These are phyloP conservation scores for Gardenia jasminoides DNA, from an alignment of 257 asterid species.

Conservation along the genomic window DNA sequence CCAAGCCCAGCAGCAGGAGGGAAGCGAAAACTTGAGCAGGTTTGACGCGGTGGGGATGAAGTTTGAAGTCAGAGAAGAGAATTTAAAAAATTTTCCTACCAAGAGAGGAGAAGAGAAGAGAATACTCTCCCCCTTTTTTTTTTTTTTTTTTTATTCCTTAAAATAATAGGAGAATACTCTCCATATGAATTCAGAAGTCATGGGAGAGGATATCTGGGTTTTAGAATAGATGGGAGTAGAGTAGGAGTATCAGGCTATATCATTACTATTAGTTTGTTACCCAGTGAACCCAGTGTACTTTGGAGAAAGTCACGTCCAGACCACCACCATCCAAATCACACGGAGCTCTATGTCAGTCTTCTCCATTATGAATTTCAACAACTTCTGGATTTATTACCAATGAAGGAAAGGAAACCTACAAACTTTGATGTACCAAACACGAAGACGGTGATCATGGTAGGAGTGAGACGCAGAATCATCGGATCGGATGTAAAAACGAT, in stretches of 20 bases:
- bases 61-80: neutral
- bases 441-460: neutral
- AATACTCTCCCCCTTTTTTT: no score
- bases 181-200: no score
- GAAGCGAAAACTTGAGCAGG: neutral
- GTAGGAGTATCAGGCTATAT: no score
- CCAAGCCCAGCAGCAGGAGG: neutral
- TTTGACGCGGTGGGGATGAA: neutral
- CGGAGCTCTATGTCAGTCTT: slow-evolving; percentile 13
- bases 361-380: neutral
- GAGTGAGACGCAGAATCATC: neutral
- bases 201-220: no score
- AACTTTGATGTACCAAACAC: no score
- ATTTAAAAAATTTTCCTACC: neutral
- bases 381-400: neutral
- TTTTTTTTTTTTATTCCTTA: no score
- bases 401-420: no score
- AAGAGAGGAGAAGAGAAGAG: no score
- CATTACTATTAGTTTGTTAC: no score
- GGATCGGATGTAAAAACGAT: neutral
- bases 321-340: slow-evolving; percentile 15
- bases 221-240: no score
- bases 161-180: no score
- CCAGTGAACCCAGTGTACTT: neutral
- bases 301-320: neutral